Percentiles rank a stretch among this genome's conserved stretches.
Conservation (phyloP, 352 stramenopile species). For the Phytophthora constricta region DNA sequence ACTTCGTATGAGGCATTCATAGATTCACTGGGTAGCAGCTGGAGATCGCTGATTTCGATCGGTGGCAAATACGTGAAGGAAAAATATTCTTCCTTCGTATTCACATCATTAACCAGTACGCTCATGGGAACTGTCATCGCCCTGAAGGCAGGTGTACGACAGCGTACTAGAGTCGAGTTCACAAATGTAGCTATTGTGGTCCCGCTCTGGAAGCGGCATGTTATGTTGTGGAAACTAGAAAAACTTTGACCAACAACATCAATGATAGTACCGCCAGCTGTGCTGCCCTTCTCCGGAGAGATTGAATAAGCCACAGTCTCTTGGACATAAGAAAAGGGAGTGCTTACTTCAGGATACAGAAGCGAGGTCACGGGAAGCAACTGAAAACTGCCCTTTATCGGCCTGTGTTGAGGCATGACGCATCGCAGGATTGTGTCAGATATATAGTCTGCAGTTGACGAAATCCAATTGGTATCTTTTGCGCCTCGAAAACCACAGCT, state of each 20-base stretch:
- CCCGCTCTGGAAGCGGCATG: constrained; percentile 35
- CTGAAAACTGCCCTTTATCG: constrained; percentile 24
- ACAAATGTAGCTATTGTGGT: constrained; percentile 28
- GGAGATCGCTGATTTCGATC: constrained; percentile 8
- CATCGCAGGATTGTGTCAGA: constrained; percentile 42
- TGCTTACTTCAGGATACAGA: constrained; percentile 1
- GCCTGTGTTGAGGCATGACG: constrained; percentile 10
- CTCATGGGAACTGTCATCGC: constrained; percentile 33
- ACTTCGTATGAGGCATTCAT: not conserved
- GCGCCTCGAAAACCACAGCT: constrained; percentile 40
- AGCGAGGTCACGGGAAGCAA: constrained; percentile 38
- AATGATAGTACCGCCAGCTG: constrained; percentile 26
- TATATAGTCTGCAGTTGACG: constrained; percentile 22
- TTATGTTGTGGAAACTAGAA: constrained; percentile 27
- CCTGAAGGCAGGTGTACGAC: constrained; percentile 36
- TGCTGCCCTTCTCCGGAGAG: constrained; percentile 27
- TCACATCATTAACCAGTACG: constrained; percentile 36
- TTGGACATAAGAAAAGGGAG: constrained; percentile 40
- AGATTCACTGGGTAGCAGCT: not conserved
- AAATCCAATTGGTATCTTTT: constrained; percentile 16
- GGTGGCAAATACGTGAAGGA: constrained; percentile 31
- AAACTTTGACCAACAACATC: constrained; percentile 48
- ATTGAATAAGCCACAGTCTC: constrained; percentile 36
- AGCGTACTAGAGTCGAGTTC: constrained; percentile 48
- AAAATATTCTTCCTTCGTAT: constrained; percentile 22